These are phyloP conservation scores for Conticribra guillardii DNA, from an alignment of 108 stramenopile genomes.

Conservation along the genomic window DNA sequence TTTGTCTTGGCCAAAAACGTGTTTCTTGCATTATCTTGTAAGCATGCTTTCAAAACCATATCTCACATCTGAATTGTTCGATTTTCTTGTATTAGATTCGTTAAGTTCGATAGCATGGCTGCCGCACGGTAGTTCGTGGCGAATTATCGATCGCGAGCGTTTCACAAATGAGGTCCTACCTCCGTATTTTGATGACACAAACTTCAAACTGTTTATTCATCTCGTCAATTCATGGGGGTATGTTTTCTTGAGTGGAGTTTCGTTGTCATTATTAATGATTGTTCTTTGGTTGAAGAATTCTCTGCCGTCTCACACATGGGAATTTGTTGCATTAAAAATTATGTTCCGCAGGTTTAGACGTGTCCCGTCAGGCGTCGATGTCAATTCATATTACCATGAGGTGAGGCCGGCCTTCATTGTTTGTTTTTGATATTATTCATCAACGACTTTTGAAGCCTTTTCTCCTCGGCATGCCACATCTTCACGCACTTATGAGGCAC, in stretches of 20 bases:
- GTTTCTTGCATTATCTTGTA: not conserved
- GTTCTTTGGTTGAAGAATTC: not conserved
- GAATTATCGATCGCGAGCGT: not conserved
- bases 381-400: not conserved
- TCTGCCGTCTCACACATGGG: not conserved
- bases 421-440: too few relatives aligned
- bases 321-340: not conserved
- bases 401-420: not conserved
- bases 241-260: not conserved
- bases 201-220: not conserved
- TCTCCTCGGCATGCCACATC: not conserved
- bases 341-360: not conserved
- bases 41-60: too few relatives aligned
- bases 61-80: too few relatives aligned
- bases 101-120: not conserved
- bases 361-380: not conserved
- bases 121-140: not conserved
- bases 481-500: not conserved
- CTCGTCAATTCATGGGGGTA: not conserved
- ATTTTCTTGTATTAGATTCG: not conserved
- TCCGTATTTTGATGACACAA: not conserved
- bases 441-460: not conserved
- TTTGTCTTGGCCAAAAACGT: not conserved
- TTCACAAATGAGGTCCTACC: not conserved
- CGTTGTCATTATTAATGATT: not conserved